Evolutionary conservation across 139 green algal species (phyloP).

Genomic region (Picochlorum sp.): DNA sequence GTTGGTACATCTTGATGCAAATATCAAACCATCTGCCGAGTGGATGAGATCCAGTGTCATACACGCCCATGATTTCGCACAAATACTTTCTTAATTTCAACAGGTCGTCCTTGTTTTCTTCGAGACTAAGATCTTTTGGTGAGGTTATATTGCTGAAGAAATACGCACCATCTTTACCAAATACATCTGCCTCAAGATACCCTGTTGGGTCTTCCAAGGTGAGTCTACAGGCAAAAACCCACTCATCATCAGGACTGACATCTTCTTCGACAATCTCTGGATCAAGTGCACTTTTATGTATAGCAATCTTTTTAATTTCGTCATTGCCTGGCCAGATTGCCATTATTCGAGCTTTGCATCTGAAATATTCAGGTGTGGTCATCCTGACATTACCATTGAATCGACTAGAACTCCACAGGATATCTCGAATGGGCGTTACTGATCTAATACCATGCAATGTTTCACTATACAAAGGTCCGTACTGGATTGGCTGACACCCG

Average conservation of each 20-base stretch:
- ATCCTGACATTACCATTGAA: no score
- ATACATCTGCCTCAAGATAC: slow-evolving; percentile 22
- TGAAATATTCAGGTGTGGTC: no score
- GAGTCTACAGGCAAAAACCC: slow-evolving; percentile 24
- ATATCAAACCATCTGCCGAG: slow-evolving; percentile 1
- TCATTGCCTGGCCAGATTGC: no score
- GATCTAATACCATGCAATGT: neutral
- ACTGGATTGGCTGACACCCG: neutral
- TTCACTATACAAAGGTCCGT: neutral
- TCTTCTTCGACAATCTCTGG: neutral
- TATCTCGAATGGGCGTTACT: neutral
- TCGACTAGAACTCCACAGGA: neutral
- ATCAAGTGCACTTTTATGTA: neutral
- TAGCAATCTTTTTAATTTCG: no score
- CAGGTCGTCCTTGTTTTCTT: neutral
- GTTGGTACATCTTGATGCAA: neutral
- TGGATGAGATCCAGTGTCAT: neutral
- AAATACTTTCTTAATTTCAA: no score
- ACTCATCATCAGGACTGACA: neutral
- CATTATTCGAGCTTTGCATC: no score
- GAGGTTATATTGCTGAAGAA: slow-evolving; percentile 22
- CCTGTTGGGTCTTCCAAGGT: slow-evolving; percentile 30
- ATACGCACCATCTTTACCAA: slow-evolving; percentile 19
- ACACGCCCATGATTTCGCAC: no score
- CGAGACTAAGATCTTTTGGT: slow-evolving; percentile 1